phyloP scores from a whole-genome alignment of 805 yeast genomes.

The Candida morakotiae region DNA sequence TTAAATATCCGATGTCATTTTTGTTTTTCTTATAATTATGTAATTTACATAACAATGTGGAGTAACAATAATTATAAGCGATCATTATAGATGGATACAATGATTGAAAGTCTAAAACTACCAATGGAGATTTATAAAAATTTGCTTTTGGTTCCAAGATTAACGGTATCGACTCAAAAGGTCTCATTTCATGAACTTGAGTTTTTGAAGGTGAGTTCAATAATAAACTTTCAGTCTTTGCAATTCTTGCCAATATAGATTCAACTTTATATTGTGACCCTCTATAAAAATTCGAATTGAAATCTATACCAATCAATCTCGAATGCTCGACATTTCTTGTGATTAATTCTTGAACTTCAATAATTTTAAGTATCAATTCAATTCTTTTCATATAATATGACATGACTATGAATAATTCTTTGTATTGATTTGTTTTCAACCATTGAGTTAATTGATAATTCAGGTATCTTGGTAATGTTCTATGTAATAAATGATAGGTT shows the following conservation, averaged over 20 bases:
- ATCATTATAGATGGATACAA: slow-evolving; percentile 89
- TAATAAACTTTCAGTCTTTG: slow-evolving; percentile 71
- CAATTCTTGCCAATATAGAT: slow-evolving; percentile 68
- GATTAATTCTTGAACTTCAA: slow-evolving; percentile 62
- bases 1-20: slow-evolving; percentile 55
- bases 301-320: slow-evolving; percentile 83
- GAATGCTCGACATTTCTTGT: slow-evolving; percentile 78
- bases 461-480: slow-evolving; percentile 61
- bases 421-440: slow-evolving; percentile 11
- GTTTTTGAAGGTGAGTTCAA: slow-evolving; percentile 74
- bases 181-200: slow-evolving; percentile 79
- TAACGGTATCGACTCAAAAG: slow-evolving; percentile 83
- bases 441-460: slow-evolving; percentile 42
- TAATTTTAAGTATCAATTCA: slow-evolving; percentile 41
- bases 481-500: slow-evolving; percentile 62
- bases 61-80: slow-evolving; percentile 85
- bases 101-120: slow-evolving; percentile 91
- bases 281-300: slow-evolving; percentile 77
- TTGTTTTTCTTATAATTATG: slow-evolving; percentile 45
- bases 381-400: slow-evolving; percentile 46
- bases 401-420: slow-evolving; percentile 29
- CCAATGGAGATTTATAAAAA: slow-evolving; percentile 81
- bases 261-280: slow-evolving; percentile 96
- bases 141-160: slow-evolving; percentile 90
- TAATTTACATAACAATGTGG: slow-evolving; percentile 64